Conservation (phyloP, 2,329 filamentous ascomycete genomes). For the Pseudogymnoascus sp. region DNA sequence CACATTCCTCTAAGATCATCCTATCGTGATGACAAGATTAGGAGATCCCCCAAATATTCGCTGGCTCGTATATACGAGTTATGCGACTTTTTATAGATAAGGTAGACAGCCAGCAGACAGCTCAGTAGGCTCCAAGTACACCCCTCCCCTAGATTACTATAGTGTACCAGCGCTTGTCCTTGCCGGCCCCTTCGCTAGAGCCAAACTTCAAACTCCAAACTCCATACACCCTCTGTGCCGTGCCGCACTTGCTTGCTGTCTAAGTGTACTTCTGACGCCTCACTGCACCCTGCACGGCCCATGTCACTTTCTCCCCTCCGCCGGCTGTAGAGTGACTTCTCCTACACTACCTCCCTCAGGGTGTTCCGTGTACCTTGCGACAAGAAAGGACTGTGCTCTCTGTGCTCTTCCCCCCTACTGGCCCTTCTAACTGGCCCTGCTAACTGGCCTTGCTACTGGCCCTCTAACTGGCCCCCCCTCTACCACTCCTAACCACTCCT, state of each 20-base stretch:
- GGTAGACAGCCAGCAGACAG: background rate
- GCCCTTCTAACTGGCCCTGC: no score
- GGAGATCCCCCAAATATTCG: background rate
- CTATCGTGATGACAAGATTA: background rate
- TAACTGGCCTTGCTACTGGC: no score
- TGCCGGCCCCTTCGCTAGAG: background rate
- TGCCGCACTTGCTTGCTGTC: background rate
- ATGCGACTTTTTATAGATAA: background rate
- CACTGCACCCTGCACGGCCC: background rate
- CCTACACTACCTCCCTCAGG: background rate
- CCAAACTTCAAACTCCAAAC: background rate
- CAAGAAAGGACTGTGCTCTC: background rate
- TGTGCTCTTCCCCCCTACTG: background rate
- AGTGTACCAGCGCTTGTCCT: background rate
- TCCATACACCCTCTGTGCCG: background rate
- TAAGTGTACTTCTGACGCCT: background rate
- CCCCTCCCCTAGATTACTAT: no score
- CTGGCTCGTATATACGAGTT: background rate
- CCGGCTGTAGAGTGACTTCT: background rate
- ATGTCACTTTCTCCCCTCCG: background rate
- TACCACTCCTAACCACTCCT: no score
- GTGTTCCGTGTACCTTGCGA: background rate
- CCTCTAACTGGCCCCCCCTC: no score
- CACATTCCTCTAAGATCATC: background rate
- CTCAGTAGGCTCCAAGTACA: no score